Evolutionary conservation across 495 filamentous ascomycete species (phyloP), one percentile per base, ranked within the genome.

Genomic region (Talaromyces trachyspermus): DNA sequence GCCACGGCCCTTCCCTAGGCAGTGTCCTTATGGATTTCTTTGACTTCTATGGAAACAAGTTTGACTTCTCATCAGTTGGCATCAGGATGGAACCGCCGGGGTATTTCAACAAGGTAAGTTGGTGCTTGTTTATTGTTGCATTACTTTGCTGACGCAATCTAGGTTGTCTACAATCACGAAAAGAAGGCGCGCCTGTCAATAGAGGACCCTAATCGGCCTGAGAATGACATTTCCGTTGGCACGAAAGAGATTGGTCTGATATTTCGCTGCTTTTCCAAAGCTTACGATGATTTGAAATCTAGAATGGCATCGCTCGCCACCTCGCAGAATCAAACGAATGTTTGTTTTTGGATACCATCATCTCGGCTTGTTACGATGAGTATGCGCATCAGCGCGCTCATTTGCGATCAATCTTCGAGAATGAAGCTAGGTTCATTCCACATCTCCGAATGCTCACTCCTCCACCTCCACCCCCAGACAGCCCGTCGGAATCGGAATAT

Each of bases 161-260:
- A 46, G 44, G 30, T 46, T 36, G 44, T 46, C n/a, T 46, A 55
- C 23, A 53, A 54, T 36, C 30, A 37, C 18, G 68, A 79, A 47
- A 69, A 72, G 43, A 61, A 69, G 22, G 62, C 72, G 40, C 71
- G 76, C 17, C 68, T 95, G 5, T 81, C 76, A 2, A 94, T 97
- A 50, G 79, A 90, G 44, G 94, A 98, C 59, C 92, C 92, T 0
- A 95, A 97, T 58, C 83, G 84, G 43, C 63, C 75, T 0, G 65
- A 68, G 12, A 96, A 96, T 56, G 89, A 97, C 53, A 89, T 98
- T 11, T 78, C 91, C 2, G 63, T 87, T 10, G 88, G 88, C 1
- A 88, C 88, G 2, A 73, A 62, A 27, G 81, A 85, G 38, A 82
- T 83, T 15, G 24, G 54, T 0, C 57, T 69, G 12, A 85, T 98